A percentile compares a stretch with the other conserved stretches of the same genome.
Conservation (phyloP, 2,329 filamentous ascomycete species). For the Nemania sp. region DNA sequence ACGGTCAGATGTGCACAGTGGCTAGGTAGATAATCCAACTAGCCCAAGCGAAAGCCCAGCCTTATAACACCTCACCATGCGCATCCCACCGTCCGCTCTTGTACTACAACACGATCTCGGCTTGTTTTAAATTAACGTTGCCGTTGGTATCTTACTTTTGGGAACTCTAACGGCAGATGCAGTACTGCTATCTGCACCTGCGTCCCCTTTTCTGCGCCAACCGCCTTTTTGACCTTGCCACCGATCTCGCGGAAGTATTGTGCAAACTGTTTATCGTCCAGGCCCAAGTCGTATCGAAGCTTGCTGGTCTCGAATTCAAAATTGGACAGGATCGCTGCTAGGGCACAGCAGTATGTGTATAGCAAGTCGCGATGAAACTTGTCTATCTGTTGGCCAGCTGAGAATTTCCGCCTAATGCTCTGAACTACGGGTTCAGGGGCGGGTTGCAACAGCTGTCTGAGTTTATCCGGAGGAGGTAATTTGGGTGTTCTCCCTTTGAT, state of each 20-base stretch:
- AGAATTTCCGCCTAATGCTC: conserved; percentile 71
- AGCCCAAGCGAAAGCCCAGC: not conserved
- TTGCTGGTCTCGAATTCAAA: conserved; percentile 73
- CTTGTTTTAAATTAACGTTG: conserved; percentile 5
- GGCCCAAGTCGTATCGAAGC: conserved; percentile 70
- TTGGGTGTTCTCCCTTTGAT: conserved; percentile 53
- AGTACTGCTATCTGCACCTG: conserved; percentile 67
- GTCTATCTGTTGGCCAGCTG: conserved; percentile 64
- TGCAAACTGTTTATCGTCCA: conserved; percentile 72
- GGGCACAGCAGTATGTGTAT: conserved; percentile 72
- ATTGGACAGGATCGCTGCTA: conserved; percentile 73
- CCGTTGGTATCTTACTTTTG: conserved; percentile 56
- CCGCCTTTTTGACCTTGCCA: conserved; percentile 64
- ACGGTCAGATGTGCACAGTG: not conserved
- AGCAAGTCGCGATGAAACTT: conserved; percentile 75
- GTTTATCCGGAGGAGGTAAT: conserved; percentile 65
- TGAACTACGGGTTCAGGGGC: conserved; percentile 67
- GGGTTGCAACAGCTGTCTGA: conserved; percentile 60
- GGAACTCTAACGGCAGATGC: conserved; percentile 80
- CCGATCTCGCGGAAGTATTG: conserved; percentile 79
- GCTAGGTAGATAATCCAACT: not conserved
- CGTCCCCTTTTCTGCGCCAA: conserved; percentile 65
- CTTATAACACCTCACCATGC: not conserved
- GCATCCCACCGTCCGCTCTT: not conserved
- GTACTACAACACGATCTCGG: not conserved